These are phyloP conservation scores for Aspergillus awamori DNA, from an alignment of 2,329 filamentous ascomycete species.

Conservation along the genomic window DNA sequence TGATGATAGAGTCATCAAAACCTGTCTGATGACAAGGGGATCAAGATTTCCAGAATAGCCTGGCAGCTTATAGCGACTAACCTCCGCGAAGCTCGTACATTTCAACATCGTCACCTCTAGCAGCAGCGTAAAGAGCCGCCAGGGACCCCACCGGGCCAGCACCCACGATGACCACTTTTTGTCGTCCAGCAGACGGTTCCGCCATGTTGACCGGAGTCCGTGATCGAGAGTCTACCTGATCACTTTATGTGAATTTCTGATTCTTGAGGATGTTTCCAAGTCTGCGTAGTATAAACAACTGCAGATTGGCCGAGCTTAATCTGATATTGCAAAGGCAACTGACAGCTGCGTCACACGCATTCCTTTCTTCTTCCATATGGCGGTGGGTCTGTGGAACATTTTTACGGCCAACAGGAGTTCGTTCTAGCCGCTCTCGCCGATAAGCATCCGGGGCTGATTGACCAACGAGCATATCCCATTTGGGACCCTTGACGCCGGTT, in stretches of 20 bases:
- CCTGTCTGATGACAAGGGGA: background rate
- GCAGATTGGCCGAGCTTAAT: background rate
- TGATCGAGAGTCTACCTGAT: background rate
- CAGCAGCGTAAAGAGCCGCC: constrained; percentile 88
- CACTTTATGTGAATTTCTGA: background rate
- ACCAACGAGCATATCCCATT: background rate
- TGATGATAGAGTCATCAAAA: background rate
- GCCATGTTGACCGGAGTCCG: constrained; percentile 16
- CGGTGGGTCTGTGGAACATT: background rate
- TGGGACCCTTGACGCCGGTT: background rate
- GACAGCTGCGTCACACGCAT: constrained; percentile 1
- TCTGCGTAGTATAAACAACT: background rate
- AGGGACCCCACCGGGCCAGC: constrained; percentile 92
- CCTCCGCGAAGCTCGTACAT: constrained; percentile 91
- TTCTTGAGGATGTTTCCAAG: background rate
- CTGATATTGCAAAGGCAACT: background rate
- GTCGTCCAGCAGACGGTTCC: constrained; percentile 31
- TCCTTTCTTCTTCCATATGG: background rate
- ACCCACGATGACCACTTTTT: constrained; percentile 82
- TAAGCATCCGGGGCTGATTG: too few species aligned
- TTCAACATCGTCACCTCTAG: constrained; percentile 84
- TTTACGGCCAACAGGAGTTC: background rate
- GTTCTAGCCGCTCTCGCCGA: background rate
- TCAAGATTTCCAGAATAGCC: background rate
- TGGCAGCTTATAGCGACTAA: constrained; percentile 50